phyloP scores from a whole-genome alignment of 306 rosid genomes.

The Delonix regia region DNA sequence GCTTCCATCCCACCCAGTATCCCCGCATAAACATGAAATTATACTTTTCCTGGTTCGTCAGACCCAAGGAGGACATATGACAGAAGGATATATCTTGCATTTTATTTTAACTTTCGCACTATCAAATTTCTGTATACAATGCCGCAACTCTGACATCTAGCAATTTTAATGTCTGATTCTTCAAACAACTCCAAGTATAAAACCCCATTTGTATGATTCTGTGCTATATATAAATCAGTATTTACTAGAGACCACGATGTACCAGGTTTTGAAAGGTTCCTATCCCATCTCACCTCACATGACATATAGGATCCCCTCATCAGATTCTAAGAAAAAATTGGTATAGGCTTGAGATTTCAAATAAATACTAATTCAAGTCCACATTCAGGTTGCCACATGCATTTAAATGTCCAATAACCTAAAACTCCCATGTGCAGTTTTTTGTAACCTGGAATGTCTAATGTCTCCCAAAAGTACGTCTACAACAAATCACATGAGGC shows the following conservation, averaged over 20 bases:
- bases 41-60: neutral
- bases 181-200: neutral
- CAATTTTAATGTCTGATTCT: neutral
- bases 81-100: neutral
- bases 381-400: slow-evolving; percentile 2
- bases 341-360: slow-evolving; percentile 19
- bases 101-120: too few species aligned
- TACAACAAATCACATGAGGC: neutral
- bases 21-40: neutral
- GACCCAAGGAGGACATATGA: neutral
- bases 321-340: neutral
- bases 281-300: neutral
- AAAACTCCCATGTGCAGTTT: neutral
- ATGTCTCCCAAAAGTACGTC: neutral
- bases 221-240: neutral
- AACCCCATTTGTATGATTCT: neutral
- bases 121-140: neutral
- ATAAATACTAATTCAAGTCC: slow-evolving; percentile 20
- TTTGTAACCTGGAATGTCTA: neutral
- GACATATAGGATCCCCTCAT: neutral
- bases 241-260: slow-evolving; percentile 6
- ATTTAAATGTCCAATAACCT: neutral
- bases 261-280: neutral
- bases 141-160: neutral
- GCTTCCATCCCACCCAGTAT: neutral